phyloP scores from a whole-genome alignment of 768 basidiomycete species.

The Trametopsis cervina region DNA sequence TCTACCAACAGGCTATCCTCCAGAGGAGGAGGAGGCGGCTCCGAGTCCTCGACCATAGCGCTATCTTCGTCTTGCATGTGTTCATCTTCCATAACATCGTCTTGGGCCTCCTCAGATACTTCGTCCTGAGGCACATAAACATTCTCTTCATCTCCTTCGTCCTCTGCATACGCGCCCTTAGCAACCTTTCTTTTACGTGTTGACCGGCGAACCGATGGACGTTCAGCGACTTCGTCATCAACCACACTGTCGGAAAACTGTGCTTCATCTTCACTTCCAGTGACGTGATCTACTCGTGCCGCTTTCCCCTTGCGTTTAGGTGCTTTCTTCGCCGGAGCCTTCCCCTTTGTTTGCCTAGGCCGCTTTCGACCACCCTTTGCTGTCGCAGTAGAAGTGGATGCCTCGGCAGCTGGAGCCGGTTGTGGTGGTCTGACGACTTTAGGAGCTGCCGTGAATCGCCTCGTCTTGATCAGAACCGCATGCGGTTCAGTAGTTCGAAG shows the following conservation, averaged over 20 bases:
- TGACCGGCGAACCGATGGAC: slow-evolving; percentile 22
- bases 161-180: slow-evolving; percentile 22
- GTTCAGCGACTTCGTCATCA: slow-evolving; percentile 10
- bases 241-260: slow-evolving; percentile 2
- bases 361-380: slow-evolving; percentile 4
- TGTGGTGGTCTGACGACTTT: neutral
- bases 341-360: slow-evolving; percentile 26
- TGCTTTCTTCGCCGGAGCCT: slow-evolving; percentile 32
- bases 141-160: slow-evolving; percentile 17
- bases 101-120: neutral
- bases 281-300: neutral
- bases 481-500: slow-evolving; percentile 78
- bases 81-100: neutral
- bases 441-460: neutral
- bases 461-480: slow-evolving; percentile 66
- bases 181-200: slow-evolving; percentile 25
- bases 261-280: neutral
- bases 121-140: neutral
- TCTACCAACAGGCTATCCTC: slow-evolving; percentile 31
- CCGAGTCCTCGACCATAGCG: slow-evolving; percentile 15
- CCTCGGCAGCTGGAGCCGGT: slow-evolving; percentile 12
- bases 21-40: slow-evolving; percentile 10
- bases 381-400: too few relatives aligned
- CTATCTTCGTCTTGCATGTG: neutral
- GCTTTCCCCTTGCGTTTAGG: slow-evolving; percentile 13